Percentiles rank a stretch among this genome's conserved stretches.
phyloP scores from a whole-genome alignment of 2,329 filamentous ascomycete genomes.

The Neofusicoccum umdonicola region DNA sequence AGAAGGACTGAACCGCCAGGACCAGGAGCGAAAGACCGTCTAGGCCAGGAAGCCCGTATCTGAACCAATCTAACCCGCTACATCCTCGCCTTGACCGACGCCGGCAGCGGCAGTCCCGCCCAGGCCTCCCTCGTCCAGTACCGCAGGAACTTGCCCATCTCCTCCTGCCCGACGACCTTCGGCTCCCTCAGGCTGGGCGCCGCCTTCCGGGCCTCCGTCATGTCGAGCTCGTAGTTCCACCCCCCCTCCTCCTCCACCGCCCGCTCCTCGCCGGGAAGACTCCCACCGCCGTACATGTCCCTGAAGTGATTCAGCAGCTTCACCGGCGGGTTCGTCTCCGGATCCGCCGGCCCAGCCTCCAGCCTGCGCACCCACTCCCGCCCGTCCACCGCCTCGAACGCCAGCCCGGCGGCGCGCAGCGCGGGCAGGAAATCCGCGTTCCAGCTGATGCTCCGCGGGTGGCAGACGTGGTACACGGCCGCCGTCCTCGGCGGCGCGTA shows the following conservation, averaged over 20 bases:
- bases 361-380: conserved; percentile 25
- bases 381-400: background rate
- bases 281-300: conserved; percentile 46
- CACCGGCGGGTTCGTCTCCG: conserved; percentile 49
- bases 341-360: conserved; percentile 48
- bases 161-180: background rate
- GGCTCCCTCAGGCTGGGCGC: background rate
- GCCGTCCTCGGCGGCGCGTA: background rate
- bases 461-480: conserved; percentile 53
- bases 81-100: background rate
- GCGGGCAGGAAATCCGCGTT: conserved; percentile 53
- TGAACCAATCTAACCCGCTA: background rate
- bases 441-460: conserved; percentile 51
- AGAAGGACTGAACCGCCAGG: no score
- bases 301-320: conserved; percentile 55
- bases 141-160: background rate
- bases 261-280: background rate
- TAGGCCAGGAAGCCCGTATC: no score
- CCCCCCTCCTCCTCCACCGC: background rate
- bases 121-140: conserved; percentile 3
- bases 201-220: background rate
- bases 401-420: conserved; percentile 41
- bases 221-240: background rate
- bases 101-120: background rate
- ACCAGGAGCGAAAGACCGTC: background rate